Conservation (phyloP, 2,329 filamentous ascomycete species). For the Coniochaeta pulveracea region DNA sequence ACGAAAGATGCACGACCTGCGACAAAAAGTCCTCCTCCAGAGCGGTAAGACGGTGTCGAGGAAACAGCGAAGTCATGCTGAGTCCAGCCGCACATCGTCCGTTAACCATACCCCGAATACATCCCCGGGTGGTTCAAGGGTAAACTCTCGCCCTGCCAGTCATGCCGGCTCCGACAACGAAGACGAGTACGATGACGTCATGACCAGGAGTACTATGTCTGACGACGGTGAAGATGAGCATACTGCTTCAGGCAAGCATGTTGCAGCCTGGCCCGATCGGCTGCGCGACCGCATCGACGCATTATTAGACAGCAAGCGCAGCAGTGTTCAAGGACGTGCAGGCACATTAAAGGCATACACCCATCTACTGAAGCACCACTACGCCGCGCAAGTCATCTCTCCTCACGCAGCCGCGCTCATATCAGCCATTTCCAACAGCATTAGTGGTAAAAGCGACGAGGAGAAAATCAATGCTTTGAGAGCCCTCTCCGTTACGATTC, state of each 20-base stretch:
- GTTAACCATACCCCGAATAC: constrained; percentile 43
- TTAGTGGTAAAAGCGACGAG: constrained; percentile 54
- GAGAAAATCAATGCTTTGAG: constrained; percentile 62
- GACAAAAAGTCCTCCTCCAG: constrained; percentile 58
- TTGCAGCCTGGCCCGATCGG: constrained; percentile 48
- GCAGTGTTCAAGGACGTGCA: constrained; percentile 60
- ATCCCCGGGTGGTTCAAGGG: constrained; percentile 48
- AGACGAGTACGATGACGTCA: constrained; percentile 38
- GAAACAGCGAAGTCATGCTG: constrained; percentile 49
- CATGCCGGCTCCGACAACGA: constrained; percentile 42
- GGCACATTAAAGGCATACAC: constrained; percentile 49
- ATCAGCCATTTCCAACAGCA: constrained; percentile 54
- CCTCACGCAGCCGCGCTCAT: constrained; percentile 49
- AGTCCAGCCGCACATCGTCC: constrained; percentile 47
- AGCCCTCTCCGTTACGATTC: constrained; percentile 58
- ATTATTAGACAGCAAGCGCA: constrained; percentile 65
- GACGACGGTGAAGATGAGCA: constrained; percentile 52
- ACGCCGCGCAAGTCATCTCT: constrained; percentile 51
- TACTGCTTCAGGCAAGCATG: constrained; percentile 42
- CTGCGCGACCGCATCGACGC: constrained; percentile 58
- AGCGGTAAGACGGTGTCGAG: constrained; percentile 61
- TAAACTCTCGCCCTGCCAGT: constrained; percentile 50
- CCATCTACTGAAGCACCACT: constrained; percentile 57
- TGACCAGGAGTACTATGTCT: constrained; percentile 30
- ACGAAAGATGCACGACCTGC: constrained; percentile 52